Base-by-base conservation (phyloP, 495 filamentous ascomycete genomes). In the Xylaria sp. region DNA sequence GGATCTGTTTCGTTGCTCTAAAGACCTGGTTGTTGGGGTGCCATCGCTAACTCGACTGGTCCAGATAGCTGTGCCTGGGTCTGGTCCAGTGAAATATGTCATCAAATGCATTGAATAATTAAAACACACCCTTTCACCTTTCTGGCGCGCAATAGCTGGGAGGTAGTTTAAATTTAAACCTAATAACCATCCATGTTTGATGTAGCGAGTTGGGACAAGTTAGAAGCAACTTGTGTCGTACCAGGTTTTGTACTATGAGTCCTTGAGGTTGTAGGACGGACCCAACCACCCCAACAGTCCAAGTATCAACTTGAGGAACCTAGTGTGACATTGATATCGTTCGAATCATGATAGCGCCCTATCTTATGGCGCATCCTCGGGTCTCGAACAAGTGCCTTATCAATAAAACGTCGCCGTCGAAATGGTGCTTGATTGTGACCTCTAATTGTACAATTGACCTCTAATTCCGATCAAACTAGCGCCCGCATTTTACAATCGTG, bases 251-350 rank as follows among this genome's bases (percentile, higher is more conserved):
- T 66, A 72, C 64, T 6, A 72, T 55, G 15, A 76, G 67, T 33
- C 77, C 79, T 5, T 78, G 80, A 40, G 61, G 70, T 68, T 76
- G 75, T 29, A 81, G 79, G 67, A 83, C 79, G 80, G 73, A 14
- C 82, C 82, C 63, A 82, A 79, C 48, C 72, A 75, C 44, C 81
- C 74, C 57, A 73, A 43, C 19, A 76, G 77, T 6, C 68, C 68
- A 80, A 80, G 66, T 72, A 78, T 68, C 78, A 78, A 1, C 46
- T 75, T 26, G 77, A 75, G 58, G 78, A 79, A 35, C 80, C 78
- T 12, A 79, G 83, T 64, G 74, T 78, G n/a, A 74, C 79, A 65
- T 75, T 76, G 44, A 69, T 73, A 63, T 63, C 82, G 66, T 61
- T 79, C 43, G 61, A 71, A 46, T 80, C 72, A 21, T 74, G 74